Evolutionary conservation across 371 early-diverging fungal species (phyloP).

Genomic region (Mortierella sp.): DNA sequence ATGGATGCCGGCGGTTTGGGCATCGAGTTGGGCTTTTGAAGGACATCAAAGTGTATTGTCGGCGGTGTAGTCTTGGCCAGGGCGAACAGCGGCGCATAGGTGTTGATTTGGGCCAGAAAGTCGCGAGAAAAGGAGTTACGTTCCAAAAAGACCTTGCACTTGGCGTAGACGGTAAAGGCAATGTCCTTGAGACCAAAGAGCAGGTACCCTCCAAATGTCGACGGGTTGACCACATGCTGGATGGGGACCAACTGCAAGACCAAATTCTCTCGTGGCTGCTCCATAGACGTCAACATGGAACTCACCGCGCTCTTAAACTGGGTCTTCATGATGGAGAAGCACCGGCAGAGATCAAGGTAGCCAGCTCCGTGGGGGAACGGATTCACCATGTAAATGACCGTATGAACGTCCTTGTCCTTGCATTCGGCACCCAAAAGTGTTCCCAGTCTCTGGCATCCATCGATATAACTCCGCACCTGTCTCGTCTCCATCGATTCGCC

Average conservation of each 20-base stretch:
- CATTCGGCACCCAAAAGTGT: constrained; percentile 56
- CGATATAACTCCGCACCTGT: constrained; percentile 65
- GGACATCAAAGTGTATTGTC: constrained; percentile 59
- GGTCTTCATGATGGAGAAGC: constrained; percentile 65
- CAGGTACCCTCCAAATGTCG: constrained; percentile 66
- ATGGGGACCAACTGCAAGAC: constrained; percentile 72
- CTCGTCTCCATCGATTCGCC: constrained; percentile 58
- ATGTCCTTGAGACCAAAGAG: constrained; percentile 72
- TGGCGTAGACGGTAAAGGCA: constrained; percentile 73
- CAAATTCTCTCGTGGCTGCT: constrained; percentile 60
- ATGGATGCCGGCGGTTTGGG: constrained; percentile 53
- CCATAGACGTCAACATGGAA: constrained; percentile 30
- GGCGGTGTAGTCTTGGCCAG: constrained; percentile 62
- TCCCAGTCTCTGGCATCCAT: constrained; percentile 66
- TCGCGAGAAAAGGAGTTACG: constrained; percentile 41
- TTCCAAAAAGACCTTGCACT: constrained; percentile 63
- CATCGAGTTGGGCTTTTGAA: constrained; percentile 45
- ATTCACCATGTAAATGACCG: constrained; percentile 73
- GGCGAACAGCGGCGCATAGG: constrained; percentile 69
- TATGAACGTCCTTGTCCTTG: constrained; percentile 48
- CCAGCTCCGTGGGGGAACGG: constrained; percentile 65
- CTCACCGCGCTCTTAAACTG: constrained; percentile 51
- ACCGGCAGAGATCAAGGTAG: constrained; percentile 67
- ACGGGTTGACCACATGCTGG: constrained; percentile 68
- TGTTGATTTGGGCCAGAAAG: constrained; percentile 49